Evolutionary conservation across 352 stramenopile species (phyloP), one percentile per base, ranked within the genome.

Genomic region (Globisporangium barbulae): DNA sequence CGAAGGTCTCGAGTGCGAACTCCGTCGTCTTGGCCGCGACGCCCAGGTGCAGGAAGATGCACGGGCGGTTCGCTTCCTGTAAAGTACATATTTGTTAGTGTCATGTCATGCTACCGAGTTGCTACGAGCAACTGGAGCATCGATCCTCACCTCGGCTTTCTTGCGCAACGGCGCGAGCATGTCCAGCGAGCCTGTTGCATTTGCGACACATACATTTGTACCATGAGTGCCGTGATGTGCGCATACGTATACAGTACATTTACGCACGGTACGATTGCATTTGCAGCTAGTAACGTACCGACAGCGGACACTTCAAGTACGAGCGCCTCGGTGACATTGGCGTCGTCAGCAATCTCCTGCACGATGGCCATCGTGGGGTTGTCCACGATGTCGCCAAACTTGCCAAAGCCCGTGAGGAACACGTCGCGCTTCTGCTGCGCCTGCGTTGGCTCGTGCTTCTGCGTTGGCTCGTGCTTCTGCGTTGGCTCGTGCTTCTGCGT

Each of bases 401-500:
- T 89, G 72, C 84, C 87, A 42, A 95, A 95, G 52, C 87, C 84
- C 42, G 87, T 95, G 45, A 93, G 68, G 69, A 88, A 90, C 68
- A 92, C 83, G 53, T 84, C 78, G 49, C 82, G 79, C 49, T 69
- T 69, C 63, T 69, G 63, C 68, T 57, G 52, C 15, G 49, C 49
- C 5, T n/a, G 39, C 39, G 5, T n/a, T 45, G 39, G 39, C 39
- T 78, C 79, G 48, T 79, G 77, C 31, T 59, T 41, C 4, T 60
- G 59, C 68, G 53, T 70, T n/a, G n/a, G n/a, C n/a, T n/a, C n/a
- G n/a, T 10, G 49, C 49, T 1, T 0, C 5, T n/a, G 39, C 39
- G 5, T n/a, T 45, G 39, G 39, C 39, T 78, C 79, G 48, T 79
- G 77, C 31, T 59, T 41, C 4, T 60, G 59, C 68, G 53, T 70